Evolutionary conservation across 164 flowering plant species (phyloP).

Genomic region (Houttuynia cordata): DNA sequence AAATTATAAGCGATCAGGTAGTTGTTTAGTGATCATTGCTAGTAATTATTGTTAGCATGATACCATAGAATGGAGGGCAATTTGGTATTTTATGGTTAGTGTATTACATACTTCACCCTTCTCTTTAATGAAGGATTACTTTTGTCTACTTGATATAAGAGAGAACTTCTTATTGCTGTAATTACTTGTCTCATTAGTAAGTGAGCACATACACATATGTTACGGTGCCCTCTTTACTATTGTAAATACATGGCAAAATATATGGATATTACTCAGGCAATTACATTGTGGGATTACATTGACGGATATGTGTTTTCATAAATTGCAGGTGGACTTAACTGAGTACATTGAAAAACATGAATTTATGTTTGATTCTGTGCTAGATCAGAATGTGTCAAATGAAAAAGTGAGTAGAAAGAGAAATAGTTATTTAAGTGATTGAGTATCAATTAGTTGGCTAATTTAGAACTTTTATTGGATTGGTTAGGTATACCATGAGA

Average conservation of each 20-base stretch:
- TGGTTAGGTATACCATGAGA: slow-evolving; percentile 68
- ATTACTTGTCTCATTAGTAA: not conserved
- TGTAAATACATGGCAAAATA: not conserved
- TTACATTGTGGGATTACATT: not conserved
- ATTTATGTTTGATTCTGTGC: slow-evolving; percentile 89
- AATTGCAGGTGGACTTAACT: slow-evolving; percentile 79
- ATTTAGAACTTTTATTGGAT: slow-evolving; percentile 2
- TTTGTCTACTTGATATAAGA: no score
- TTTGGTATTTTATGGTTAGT: not conserved
- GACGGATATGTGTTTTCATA: not conserved
- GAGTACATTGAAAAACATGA: slow-evolving; percentile 90
- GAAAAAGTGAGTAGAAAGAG: slow-evolving; percentile 55
- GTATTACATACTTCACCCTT: not conserved
- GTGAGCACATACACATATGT: not conserved
- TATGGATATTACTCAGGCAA: not conserved
- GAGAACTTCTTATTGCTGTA: not conserved
- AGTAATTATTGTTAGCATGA: not conserved
- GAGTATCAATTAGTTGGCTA: not conserved
- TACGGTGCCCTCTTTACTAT: not conserved
- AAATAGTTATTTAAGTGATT: not conserved
- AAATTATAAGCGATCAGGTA: not conserved
- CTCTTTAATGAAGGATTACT: not conserved
- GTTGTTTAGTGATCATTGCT: not conserved
- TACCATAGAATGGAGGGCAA: not conserved
- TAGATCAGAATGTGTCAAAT: slow-evolving; percentile 77